A percentile compares a stretch with the other conserved stretches of the same genome.
Conservation (phyloP, 2,329 filamentous ascomycete genomes). For the Calcarisporium arbuscula region DNA sequence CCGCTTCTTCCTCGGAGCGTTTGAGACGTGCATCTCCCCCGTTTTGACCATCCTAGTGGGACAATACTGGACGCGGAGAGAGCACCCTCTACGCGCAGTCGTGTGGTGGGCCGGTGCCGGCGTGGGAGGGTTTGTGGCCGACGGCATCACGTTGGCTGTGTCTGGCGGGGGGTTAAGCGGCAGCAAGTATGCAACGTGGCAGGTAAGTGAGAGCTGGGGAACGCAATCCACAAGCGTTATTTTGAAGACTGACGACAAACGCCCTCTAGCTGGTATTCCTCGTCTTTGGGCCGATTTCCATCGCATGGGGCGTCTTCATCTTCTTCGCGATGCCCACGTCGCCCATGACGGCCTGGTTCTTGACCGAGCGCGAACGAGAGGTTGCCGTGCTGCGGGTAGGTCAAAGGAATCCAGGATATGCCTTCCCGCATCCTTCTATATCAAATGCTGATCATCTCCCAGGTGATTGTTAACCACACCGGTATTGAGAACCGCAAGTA, state of each 20-base stretch:
- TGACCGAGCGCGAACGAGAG: conserved; percentile 8
- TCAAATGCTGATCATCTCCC: too few relatives aligned
- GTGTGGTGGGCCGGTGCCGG: conserved; percentile 12
- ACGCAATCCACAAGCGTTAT: too few relatives aligned
- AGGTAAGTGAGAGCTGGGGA: background rate
- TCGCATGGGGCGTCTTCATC: conserved; percentile 5
- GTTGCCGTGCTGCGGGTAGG: conserved; percentile 10
- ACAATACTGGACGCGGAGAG: conserved; percentile 13
- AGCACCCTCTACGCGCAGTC: conserved; percentile 10
- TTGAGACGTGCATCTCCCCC: conserved; percentile 11
- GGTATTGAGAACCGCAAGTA: conserved; percentile 3
- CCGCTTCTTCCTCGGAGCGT: conserved; percentile 12
- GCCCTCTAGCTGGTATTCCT: too few relatives aligned
- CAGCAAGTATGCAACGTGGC: conserved; percentile 2
- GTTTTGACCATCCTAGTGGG: conserved; percentile 7
- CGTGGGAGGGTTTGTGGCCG: conserved; percentile 9
- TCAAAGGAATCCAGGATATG: too few relatives aligned
- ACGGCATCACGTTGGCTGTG: conserved; percentile 7
- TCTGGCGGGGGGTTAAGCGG: conserved; percentile 7
- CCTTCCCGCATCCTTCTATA: too few relatives aligned
- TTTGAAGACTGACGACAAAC: too few relatives aligned
- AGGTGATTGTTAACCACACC: conserved; percentile 8
- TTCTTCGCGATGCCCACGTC: conserved; percentile 5
- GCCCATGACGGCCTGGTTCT: conserved; percentile 7
- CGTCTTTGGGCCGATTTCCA: too few relatives aligned